Evolutionary conservation across 345 rosid species (phyloP).

Genomic region (Limnanthes douglasii): DNA sequence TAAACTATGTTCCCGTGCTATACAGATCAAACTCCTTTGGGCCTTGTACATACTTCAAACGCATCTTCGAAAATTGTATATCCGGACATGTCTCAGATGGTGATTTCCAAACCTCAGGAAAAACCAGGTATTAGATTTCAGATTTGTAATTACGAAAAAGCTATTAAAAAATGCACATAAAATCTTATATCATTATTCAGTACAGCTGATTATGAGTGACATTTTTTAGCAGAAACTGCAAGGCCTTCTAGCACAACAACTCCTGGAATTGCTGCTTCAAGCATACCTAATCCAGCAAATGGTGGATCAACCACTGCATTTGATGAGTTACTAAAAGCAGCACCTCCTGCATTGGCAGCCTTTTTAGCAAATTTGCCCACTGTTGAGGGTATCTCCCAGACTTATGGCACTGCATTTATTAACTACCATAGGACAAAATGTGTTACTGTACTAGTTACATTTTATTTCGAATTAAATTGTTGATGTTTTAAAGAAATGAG

Average conservation of each 20-base stretch:
- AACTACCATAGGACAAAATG: too few relatives aligned
- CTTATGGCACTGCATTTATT: too few relatives aligned
- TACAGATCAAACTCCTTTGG: conserved; percentile 24
- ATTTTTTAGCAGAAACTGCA: conserved; percentile 22
- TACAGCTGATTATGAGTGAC: too few relatives aligned
- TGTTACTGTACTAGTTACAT: too few relatives aligned
- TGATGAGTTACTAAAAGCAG: conserved; percentile 62
- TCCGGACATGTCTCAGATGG: conserved; percentile 68
- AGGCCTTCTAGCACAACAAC: conserved; percentile 24
- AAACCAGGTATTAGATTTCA: conserved; percentile 37
- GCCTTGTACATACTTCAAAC: conserved; percentile 19
- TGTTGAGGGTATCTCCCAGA: conserved; percentile 52
- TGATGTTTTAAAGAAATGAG: too few relatives aligned
- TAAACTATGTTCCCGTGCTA: too few relatives aligned
- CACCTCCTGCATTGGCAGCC: conserved; percentile 62
- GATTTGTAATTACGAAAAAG: too few relatives aligned
- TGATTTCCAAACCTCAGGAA: conserved; percentile 55
- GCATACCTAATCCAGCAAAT: conserved; percentile 16
- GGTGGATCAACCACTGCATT: conserved; percentile 26
- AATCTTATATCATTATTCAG: too few relatives aligned
- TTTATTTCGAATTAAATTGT: too few relatives aligned
- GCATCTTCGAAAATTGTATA: conserved; percentile 31
- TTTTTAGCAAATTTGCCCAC: conserved; percentile 67
- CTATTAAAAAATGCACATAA: too few relatives aligned
- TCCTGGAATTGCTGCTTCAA: conserved; percentile 23